Evolutionary conservation across 805 yeast species (phyloP).

Genomic region (Cyberlindnera maritima): DNA sequence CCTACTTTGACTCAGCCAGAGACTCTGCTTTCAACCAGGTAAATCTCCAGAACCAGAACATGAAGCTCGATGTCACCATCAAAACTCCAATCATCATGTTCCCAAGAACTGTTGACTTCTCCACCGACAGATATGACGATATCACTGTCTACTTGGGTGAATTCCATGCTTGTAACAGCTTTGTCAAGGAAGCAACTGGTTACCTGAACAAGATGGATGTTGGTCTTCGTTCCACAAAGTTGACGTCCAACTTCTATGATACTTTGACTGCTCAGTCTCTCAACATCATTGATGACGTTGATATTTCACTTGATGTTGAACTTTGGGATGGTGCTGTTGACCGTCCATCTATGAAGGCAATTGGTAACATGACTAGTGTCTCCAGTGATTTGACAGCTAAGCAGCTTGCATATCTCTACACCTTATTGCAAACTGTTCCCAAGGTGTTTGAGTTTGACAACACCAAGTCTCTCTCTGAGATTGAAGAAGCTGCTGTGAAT

Average conservation of each 20-base stretch:
- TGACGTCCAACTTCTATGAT: conserved; percentile 60
- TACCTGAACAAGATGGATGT: conserved; percentile 56
- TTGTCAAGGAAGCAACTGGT: conserved; percentile 33
- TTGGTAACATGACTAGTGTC: conserved; percentile 61
- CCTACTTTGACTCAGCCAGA: conserved; percentile 84
- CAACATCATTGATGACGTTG: conserved; percentile 65
- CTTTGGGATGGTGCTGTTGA: conserved; percentile 41
- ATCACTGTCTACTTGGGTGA: conserved; percentile 81
- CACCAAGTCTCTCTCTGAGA: conserved; percentile 43
- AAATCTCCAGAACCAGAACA: conserved; percentile 51
- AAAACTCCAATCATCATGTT: conserved; percentile 83
- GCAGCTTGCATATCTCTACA: conserved; percentile 58
- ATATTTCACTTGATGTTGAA: conserved; percentile 57
- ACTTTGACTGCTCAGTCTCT: conserved; percentile 38
- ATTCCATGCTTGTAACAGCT: conserved; percentile 63
- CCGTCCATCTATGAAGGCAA: conserved; percentile 48
- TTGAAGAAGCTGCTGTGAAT: conserved; percentile 61
- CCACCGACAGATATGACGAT: conserved; percentile 47
- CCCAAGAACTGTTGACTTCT: conserved; percentile 53
- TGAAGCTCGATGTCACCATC: conserved; percentile 69
- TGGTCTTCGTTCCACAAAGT: conserved; percentile 68
- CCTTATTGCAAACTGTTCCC: conserved; percentile 54
- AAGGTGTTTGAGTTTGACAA: conserved; percentile 50
- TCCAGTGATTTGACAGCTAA: conserved; percentile 67
- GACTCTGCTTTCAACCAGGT: conserved; percentile 87